Percentiles rank a stretch among this genome's conserved stretches.
These are phyloP conservation scores for Tetrahymena elliotti DNA, from an alignment of 73 alveolate genomes.

Conservation along the genomic window DNA sequence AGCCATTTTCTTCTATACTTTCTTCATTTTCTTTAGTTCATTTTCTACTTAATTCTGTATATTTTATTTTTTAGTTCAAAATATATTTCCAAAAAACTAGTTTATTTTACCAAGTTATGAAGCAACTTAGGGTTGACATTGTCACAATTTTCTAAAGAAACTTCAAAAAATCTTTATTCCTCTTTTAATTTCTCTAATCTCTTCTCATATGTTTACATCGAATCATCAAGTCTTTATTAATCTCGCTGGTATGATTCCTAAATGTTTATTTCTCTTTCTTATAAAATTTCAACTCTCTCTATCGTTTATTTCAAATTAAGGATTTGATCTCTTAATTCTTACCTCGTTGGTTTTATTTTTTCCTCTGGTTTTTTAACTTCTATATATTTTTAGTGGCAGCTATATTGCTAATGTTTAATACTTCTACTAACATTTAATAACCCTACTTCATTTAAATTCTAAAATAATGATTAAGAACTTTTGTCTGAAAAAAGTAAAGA, in stretches of 20 bases:
- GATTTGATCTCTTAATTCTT: background rate
- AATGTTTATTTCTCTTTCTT: background rate
- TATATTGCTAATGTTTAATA: background rate
- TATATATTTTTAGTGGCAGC: background rate
- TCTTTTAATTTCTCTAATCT: background rate
- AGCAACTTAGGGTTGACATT: background rate
- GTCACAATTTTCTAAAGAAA: background rate
- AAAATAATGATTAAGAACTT: background rate
- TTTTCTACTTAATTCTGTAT: background rate
- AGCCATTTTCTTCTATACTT: background rate
- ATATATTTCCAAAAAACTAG: too few relatives aligned
- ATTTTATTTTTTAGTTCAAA: too few relatives aligned
- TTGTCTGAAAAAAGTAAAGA: background rate
- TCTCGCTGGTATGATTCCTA: background rate
- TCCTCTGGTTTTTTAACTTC: background rate
- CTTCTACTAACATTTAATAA: background rate
- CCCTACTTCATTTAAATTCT: background rate
- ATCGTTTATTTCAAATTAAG: background rate
- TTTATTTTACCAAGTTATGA: background rate
- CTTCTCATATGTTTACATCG: background rate
- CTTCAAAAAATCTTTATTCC: background rate
- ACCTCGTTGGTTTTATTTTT: background rate
- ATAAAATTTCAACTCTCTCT: background rate
- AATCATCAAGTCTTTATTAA: background rate
- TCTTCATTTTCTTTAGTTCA: background rate